phyloP scores from a whole-genome alignment of 1,139 yeast genomes.

The Candida smagusa region DNA sequence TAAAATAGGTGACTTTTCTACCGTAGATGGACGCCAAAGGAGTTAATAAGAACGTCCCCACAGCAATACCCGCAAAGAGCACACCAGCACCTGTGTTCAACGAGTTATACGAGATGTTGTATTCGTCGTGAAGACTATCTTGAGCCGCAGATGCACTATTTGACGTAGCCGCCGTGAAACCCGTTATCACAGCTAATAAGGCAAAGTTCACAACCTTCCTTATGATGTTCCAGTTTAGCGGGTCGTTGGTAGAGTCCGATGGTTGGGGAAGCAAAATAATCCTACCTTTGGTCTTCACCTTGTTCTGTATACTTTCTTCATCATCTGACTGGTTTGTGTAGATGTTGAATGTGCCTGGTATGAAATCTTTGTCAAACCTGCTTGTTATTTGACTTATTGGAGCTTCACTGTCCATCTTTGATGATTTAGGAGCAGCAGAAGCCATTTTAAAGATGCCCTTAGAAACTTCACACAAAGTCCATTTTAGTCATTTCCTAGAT shows the following conservation, averaged over 20 bases:
- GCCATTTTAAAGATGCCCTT: no score
- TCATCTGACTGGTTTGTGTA: slow-evolving; percentile 13
- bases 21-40: slow-evolving; percentile 35
- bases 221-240: slow-evolving; percentile 44
- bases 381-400: slow-evolving; percentile 9
- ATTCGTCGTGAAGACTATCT: slow-evolving; percentile 28
- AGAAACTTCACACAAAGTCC: no score
- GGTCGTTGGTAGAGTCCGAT: slow-evolving; percentile 55
- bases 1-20: slow-evolving; percentile 27
- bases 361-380: slow-evolving; percentile 16
- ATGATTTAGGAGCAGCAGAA: no score
- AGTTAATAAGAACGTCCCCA: slow-evolving; percentile 30
- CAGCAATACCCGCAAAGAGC: slow-evolving; percentile 29
- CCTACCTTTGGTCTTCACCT: slow-evolving; percentile 12
- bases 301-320: slow-evolving; percentile 2
- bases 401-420: slow-evolving; percentile 4
- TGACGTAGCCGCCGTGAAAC: slow-evolving; percentile 34
- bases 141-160: slow-evolving; percentile 38
- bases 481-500: no score
- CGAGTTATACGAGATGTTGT: slow-evolving; percentile 31
- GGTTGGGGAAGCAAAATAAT: slow-evolving; percentile 57
- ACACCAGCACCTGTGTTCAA: slow-evolving; percentile 41
- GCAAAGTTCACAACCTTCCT: slow-evolving; percentile 23
- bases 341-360: slow-evolving; percentile 25
- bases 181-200: slow-evolving; percentile 25